Percentiles rank a stretch among this genome's conserved stretches.
These are phyloP conservation scores for Brettanomyces bruxellensis DNA, from an alignment of 805 yeast genomes.

Conservation along the genomic window DNA sequence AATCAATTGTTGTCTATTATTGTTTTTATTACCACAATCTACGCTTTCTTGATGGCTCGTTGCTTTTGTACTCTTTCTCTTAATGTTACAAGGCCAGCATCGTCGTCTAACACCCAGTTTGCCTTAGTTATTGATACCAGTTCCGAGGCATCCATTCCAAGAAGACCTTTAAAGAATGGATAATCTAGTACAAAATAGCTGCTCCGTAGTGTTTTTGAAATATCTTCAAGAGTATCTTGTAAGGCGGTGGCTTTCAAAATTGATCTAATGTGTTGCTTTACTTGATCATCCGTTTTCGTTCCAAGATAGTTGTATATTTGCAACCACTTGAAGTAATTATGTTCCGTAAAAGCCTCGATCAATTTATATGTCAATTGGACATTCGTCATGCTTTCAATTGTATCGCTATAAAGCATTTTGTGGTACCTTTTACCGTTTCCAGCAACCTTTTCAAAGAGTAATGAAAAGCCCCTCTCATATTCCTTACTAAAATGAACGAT, in stretches of 20 bases:
- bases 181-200: neutral
- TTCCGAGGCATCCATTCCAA: no score
- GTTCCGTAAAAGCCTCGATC: neutral
- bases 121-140: no score
- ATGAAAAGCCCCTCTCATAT: slow-evolving; percentile 23
- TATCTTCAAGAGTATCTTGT: slow-evolving; percentile 22
- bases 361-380: neutral
- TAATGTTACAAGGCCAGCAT: no score
- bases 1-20: no score
- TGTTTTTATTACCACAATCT: no score
- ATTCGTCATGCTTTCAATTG: neutral
- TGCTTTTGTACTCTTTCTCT: no score
- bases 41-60: no score
- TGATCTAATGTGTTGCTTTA: neutral
- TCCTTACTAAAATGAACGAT: slow-evolving; percentile 31
- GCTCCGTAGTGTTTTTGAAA: slow-evolving; percentile 6
- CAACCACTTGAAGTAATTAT: slow-evolving; percentile 4
- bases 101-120: no score
- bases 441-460: neutral
- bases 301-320: neutral
- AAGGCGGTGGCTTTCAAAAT: neutral
- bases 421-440: neutral
- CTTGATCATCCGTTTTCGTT: neutral
- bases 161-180: no score
- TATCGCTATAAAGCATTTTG: neutral